Conservation (phyloP, 768 basidiomycete species). For the Rhizopogon vinicolor region DNA sequence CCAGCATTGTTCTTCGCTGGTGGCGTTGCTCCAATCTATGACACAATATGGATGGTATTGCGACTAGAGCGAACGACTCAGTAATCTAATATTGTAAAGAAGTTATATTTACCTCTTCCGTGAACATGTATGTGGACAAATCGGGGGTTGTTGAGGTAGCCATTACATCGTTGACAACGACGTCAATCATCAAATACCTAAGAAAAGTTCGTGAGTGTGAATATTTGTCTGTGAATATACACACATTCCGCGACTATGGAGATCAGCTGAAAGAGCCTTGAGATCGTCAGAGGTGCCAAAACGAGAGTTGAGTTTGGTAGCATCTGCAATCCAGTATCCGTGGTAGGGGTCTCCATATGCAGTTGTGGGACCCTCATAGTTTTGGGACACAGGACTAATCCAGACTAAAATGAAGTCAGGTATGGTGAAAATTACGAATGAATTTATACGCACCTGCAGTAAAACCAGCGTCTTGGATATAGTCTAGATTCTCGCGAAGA, state of each 20-base stretch:
- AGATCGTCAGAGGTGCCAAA: slow-evolving; percentile 76
- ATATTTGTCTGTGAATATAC: slow-evolving; percentile 20
- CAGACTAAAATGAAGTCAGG: slow-evolving; percentile 45
- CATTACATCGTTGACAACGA: slow-evolving; percentile 87
- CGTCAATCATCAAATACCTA: slow-evolving; percentile 80
- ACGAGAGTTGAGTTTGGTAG: slow-evolving; percentile 57
- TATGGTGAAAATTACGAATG: background rate
- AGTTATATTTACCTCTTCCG: slow-evolving; percentile 41
- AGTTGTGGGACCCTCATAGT: slow-evolving; percentile 66
- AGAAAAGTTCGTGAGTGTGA: background rate
- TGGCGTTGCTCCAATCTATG: slow-evolving; percentile 64
- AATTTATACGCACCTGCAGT: slow-evolving; percentile 50
- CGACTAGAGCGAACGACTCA: slow-evolving; percentile 30
- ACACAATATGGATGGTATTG: slow-evolving; percentile 79
- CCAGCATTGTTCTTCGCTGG: slow-evolving; percentile 77
- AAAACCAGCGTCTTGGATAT: slow-evolving; percentile 79
- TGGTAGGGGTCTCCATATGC: slow-evolving; percentile 83
- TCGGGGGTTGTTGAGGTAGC: slow-evolving; percentile 58
- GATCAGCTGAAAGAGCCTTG: slow-evolving; percentile 55
- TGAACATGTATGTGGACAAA: slow-evolving; percentile 65
- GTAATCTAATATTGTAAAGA: background rate
- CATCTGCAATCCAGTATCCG: slow-evolving; percentile 79
- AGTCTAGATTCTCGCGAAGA: slow-evolving; percentile 75
- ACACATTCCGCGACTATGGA: slow-evolving; percentile 72
- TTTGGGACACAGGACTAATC: slow-evolving; percentile 81